Percentiles rank a stretch among this genome's conserved stretches.
These are phyloP conservation scores for Cordyceps tenuipes DNA, from an alignment of 2,329 filamentous ascomycete genomes.

Conservation along the genomic window DNA sequence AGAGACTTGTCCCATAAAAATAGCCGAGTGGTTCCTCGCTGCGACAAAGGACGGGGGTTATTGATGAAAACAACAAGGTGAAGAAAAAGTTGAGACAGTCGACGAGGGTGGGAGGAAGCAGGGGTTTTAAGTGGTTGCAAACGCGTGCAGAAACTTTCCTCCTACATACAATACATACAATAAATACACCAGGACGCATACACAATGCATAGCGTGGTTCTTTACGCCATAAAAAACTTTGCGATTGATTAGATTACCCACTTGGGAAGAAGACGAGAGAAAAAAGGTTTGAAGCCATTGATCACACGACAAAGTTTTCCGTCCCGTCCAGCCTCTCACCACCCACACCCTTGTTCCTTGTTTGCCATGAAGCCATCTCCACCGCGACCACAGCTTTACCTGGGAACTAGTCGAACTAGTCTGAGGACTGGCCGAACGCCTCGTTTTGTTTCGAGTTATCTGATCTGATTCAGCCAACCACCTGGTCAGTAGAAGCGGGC, in stretches of 20 bases:
- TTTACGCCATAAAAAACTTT: background rate
- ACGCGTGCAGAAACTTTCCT: background rate
- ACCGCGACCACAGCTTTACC: background rate
- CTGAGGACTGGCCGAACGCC: background rate
- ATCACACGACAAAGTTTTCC: conserved; percentile 2
- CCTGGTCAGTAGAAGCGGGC: background rate
- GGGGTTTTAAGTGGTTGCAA: conserved; percentile 1
- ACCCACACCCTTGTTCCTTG: background rate
- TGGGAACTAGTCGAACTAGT: background rate
- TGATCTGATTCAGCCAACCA: conserved; percentile 2
- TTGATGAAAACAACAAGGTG: conserved; percentile 2
- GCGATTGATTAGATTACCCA: conserved; percentile 11
- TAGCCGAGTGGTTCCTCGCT: background rate
- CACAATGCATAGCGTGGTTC: background rate
- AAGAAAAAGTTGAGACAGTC: background rate
- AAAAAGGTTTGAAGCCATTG: background rate
- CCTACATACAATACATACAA: background rate
- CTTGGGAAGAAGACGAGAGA: background rate
- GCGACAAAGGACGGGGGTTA: background rate
- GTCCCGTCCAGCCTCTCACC: background rate
- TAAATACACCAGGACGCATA: background rate
- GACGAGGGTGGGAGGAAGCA: background rate
- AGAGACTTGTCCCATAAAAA: background rate
- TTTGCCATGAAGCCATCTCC: background rate
- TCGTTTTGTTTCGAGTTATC: conserved; percentile 6